Percentiles rank a stretch among this genome's conserved stretches.
phyloP scores from a whole-genome alignment of 2,329 filamentous ascomycete genomes.

The Zarea fungicola region DNA sequence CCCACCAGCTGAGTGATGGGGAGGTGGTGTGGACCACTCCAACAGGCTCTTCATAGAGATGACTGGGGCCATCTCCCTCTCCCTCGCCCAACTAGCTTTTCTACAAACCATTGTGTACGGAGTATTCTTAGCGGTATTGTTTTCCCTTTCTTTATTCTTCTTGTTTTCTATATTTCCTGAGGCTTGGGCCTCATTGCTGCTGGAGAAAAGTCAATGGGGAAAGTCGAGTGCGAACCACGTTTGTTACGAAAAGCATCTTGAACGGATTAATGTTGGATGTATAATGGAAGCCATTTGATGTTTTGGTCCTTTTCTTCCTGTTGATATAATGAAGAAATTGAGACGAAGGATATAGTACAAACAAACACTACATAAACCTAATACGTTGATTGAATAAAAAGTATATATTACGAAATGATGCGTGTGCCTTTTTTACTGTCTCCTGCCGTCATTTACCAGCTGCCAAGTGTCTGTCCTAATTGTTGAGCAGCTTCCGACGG shows the following conservation, averaged over 20 bases:
- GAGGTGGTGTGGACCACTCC: constrained; percentile 2
- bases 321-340: background rate
- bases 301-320: background rate
- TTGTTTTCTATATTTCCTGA: constrained; percentile 6
- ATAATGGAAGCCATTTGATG: constrained; percentile 7
- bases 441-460: too few species aligned
- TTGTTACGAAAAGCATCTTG: constrained; percentile 7
- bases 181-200: background rate
- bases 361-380: background rate
- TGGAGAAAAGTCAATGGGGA: constrained; percentile 5
- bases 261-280: constrained; percentile 12
- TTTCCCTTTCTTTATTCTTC: background rate
- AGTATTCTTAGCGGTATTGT: constrained; percentile 1
- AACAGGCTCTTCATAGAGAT: background rate
- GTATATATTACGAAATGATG: background rate
- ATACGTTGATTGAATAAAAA: background rate
- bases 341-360: background rate
- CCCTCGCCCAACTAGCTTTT: background rate
- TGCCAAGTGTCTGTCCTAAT: too few species aligned
- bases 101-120: background rate
- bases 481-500: too few species aligned
- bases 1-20: background rate
- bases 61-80: constrained; percentile 2
- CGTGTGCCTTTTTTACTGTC: background rate
- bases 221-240: background rate